Conservation (phyloP, 2,329 filamentous ascomycete species). For the Curvularia verruculosa region DNA sequence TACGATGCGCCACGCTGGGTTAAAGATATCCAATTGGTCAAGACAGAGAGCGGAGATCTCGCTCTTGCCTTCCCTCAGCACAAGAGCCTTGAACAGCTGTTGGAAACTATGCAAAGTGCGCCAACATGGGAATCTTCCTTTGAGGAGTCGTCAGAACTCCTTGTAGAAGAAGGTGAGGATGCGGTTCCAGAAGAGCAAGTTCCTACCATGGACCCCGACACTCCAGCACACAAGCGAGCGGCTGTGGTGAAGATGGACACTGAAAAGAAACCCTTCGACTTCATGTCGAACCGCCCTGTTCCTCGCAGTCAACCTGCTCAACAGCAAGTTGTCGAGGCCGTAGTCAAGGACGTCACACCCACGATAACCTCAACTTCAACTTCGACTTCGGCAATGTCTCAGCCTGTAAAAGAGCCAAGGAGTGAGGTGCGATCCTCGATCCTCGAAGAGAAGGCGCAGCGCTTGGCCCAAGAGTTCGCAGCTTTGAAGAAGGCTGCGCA, state of each 20-base stretch:
- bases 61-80: conserved; percentile 30
- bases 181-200: conserved; percentile 18
- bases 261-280: conserved; percentile 43
- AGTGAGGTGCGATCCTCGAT: conserved; percentile 17
- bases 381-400: background rate
- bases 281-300: conserved; percentile 46
- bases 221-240: conserved; percentile 31
- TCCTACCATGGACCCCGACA: conserved; percentile 37
- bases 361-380: conserved; percentile 4
- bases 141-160: conserved; percentile 22
- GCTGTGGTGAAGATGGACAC: conserved; percentile 38
- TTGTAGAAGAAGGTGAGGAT: conserved; percentile 30
- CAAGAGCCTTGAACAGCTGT: conserved; percentile 28
- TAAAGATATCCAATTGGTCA: conserved; percentile 35
- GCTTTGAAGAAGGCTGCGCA: conserved; percentile 21
- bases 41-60: conserved; percentile 26
- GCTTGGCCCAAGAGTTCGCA: conserved; percentile 22
- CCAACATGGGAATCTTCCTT: conserved; percentile 25
- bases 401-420: conserved; percentile 7
- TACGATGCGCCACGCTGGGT: conserved; percentile 38
- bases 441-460: conserved; percentile 24
- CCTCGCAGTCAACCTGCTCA: conserved; percentile 34
- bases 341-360: conserved; percentile 21
- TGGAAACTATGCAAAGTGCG: conserved; percentile 30
- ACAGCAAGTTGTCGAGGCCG: conserved; percentile 49